These are phyloP conservation scores for Urochloa ruziziensis DNA, from an alignment of 176 grass and related monocot species.

Conservation along the genomic window DNA sequence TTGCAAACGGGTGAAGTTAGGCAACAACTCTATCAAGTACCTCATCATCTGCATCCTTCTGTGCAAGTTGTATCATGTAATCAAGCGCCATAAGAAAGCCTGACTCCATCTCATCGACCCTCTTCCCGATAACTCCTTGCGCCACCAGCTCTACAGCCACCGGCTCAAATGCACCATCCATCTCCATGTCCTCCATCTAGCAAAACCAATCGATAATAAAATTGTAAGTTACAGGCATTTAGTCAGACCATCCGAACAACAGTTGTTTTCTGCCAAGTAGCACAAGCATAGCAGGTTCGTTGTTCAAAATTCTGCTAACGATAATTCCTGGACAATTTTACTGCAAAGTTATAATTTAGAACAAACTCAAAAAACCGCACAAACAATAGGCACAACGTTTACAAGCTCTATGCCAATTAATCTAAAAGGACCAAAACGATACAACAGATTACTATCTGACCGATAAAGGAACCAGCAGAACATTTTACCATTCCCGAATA, in stretches of 20 bases:
- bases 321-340: neutral
- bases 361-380: neutral
- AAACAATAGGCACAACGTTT: no score
- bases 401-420: no score
- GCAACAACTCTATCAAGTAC: conserved; percentile 41
- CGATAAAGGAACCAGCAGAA: no score
- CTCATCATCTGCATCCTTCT: conserved; percentile 79
- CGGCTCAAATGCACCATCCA: conserved; percentile 65
- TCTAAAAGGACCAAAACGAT: no score
- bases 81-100: conserved; percentile 93
- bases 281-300: neutral
- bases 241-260: neutral
- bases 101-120: conserved; percentile 95
- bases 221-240: neutral
- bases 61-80: conserved; percentile 88
- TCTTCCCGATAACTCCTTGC: conserved; percentile 90
- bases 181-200: conserved; percentile 93
- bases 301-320: conserved; percentile 1
- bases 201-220: neutral
- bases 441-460: neutral
- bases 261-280: neutral
- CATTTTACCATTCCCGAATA: no score
- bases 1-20: conserved; percentile 3
- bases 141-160: conserved; percentile 79
- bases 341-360: neutral